phyloP scores from a whole-genome alignment of 2,329 filamentous ascomycete species.

The Sphaerulina populicola region DNA sequence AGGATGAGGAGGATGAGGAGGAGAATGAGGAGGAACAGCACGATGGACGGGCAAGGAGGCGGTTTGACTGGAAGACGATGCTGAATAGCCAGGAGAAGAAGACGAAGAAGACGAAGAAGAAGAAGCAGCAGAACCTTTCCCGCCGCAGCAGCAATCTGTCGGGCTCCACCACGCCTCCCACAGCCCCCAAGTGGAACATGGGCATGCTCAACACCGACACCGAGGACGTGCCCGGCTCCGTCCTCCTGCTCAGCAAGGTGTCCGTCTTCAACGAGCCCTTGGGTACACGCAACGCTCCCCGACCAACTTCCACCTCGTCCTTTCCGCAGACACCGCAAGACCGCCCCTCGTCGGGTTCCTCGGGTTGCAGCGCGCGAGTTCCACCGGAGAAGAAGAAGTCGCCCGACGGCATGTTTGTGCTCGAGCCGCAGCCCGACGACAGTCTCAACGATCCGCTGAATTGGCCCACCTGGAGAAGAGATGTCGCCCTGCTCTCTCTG shows the following conservation, averaged over 20 bases:
- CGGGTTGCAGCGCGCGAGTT: constrained; percentile 9
- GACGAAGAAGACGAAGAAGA: no score
- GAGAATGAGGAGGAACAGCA: background rate
- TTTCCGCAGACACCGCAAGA: constrained; percentile 36
- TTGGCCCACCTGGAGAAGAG: constrained; percentile 75
- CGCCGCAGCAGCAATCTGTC: constrained; percentile 9
- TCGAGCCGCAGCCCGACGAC: constrained; percentile 88
- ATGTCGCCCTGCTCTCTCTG: constrained; percentile 68
- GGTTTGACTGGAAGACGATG: constrained; percentile 22
- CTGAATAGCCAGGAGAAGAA: constrained; percentile 10
- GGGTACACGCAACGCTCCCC: constrained; percentile 55
- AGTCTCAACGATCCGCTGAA: constrained; percentile 86
- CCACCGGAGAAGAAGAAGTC: constrained; percentile 60
- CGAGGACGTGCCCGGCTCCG: constrained; percentile 70
- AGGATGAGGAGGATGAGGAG: no score
- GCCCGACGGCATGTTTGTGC: constrained; percentile 69
- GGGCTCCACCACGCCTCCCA: constrained; percentile 10
- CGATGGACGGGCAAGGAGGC: constrained; percentile 17
- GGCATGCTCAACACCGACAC: constrained; percentile 76
- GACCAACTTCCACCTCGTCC: constrained; percentile 49
- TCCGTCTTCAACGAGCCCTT: constrained; percentile 55
- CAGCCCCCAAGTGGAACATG: constrained; percentile 47
- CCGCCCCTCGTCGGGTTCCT: constrained; percentile 12
- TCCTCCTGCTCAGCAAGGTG: constrained; percentile 50
- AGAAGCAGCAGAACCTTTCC: constrained; percentile 2